Percentiles rank a stretch among this genome's conserved stretches.
phyloP scores from a whole-genome alignment of 2,329 filamentous ascomycete species.

The Calonectria hongkongensis region DNA sequence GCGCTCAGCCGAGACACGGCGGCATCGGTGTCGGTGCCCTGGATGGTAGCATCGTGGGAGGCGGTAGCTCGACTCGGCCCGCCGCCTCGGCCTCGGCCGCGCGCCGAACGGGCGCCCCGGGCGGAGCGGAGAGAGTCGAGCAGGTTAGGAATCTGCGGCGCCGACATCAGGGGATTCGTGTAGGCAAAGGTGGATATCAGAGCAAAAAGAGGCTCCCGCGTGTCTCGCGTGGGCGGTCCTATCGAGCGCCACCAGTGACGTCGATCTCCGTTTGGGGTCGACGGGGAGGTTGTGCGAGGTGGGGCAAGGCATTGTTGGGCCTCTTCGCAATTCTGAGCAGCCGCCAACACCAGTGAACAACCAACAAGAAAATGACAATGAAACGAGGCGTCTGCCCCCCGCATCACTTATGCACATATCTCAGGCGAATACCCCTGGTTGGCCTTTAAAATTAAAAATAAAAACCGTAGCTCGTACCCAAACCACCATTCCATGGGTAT shows the following conservation, averaged over 20 bases:
- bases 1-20: conserved; percentile 92
- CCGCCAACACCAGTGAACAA: neutral
- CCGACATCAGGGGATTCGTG: conserved; percentile 73
- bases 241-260: conserved; percentile 33
- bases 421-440: neutral
- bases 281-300: neutral
- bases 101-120: conserved; percentile 60
- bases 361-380: neutral
- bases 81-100: conserved; percentile 59
- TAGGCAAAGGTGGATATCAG: conserved; percentile 30
- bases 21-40: conserved; percentile 94
- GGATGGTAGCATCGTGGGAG: conserved; percentile 83
- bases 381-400: no score
- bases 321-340: neutral
- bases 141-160: conserved; percentile 86
- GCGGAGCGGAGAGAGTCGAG: conserved; percentile 68
- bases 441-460: neutral
- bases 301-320: conserved; percentile 21
- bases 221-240: conserved; percentile 12
- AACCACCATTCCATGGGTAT: neutral
- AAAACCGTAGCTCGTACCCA: neutral
- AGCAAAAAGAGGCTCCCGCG: conserved; percentile 15
- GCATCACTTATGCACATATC: neutral
- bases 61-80: conserved; percentile 56
- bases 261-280: conserved; percentile 32